Evolutionary conservation across 1,284 basidiomycete genomes (phyloP), one percentile per base, ranked within the genome.

Genomic region (Pyrrhoderma noxium): DNA sequence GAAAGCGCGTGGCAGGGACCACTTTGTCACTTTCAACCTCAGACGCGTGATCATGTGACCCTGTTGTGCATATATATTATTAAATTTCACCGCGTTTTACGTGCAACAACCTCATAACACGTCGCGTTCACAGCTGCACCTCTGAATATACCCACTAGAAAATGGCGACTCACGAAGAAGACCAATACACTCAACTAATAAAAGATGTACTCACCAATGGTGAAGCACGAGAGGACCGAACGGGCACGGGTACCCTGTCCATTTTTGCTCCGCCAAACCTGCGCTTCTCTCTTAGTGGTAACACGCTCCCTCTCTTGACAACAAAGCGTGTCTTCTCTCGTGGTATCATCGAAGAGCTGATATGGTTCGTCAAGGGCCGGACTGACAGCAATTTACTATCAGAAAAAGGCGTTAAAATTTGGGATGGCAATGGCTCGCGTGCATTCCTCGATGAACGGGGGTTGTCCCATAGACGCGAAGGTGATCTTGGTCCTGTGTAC

Each of bases 401-500:
- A 0, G 74, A 79, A n/a, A 89, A 89, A 62, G 92, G 89, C 44
- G 79, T 99, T 56, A 89, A 91, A 64, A 99, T 99, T 60, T 99
- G 96, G 95, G 93, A 97, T 64, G 94, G 93, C 0, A 99, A 99
- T 60, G 95, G 93, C 5, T 89, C 86, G 9, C 79, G 85, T 57
- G 86, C 81, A 55, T 99, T 95, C 61, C 70, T 99, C 35, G 89
- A 93, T 61, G 78, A 78, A 52, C 75, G 92, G 16, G 94, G 95
- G 0, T 70, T 99, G 16, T 74, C 74, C 0, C 84, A 95, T 61
- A 74, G 93, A n/a, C 71, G 88, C 1, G 87, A 92, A 63, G 96
- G 95, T 5, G 95, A 98, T 65, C 70, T 99, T 1, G 95, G 95
- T 0, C 95, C 96, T 0, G 92, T 99, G 1, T 99, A 99, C 65